These are phyloP conservation scores for Ascochyta clinopodiicola DNA, from an alignment of 2,329 filamentous ascomycete species.

Conservation along the genomic window DNA sequence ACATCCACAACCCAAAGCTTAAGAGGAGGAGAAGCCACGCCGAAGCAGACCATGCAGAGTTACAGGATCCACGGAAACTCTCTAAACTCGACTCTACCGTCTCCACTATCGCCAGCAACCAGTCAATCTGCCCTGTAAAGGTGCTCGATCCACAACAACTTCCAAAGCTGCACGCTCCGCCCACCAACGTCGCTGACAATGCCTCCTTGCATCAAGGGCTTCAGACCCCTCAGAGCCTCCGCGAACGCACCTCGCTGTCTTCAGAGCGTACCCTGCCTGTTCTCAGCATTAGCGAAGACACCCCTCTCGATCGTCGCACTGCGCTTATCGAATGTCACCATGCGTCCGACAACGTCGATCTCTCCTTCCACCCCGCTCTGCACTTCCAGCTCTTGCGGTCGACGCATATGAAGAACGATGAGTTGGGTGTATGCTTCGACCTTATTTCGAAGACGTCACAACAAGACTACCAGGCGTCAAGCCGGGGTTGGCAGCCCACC, in stretches of 20 bases:
- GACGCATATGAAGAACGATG: constrained; percentile 40
- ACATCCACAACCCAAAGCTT: background rate
- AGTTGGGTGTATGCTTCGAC: constrained; percentile 59
- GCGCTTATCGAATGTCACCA: constrained; percentile 3
- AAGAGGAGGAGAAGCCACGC: constrained; percentile 9
- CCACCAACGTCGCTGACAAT: background rate
- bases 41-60: background rate
- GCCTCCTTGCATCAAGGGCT: background rate
- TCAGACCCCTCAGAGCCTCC: background rate
- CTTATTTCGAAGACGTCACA: constrained; percentile 70
- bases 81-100: constrained; percentile 6
- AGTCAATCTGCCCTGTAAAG: background rate
- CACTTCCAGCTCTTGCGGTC: constrained; percentile 33
- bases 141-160: background rate
- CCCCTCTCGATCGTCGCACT: constrained; percentile 3
- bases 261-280: background rate
- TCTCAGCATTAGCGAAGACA: background rate
- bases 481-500: constrained; percentile 66
- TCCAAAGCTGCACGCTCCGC: background rate
- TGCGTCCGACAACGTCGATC: background rate
- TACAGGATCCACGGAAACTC: constrained; percentile 4
- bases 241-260: background rate
- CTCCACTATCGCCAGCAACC: background rate
- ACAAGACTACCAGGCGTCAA: constrained; percentile 68
- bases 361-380: constrained; percentile 3